Evolutionary conservation across 2,329 filamentous ascomycete species (phyloP).

Genomic region (Neonectria magnoliae): DNA sequence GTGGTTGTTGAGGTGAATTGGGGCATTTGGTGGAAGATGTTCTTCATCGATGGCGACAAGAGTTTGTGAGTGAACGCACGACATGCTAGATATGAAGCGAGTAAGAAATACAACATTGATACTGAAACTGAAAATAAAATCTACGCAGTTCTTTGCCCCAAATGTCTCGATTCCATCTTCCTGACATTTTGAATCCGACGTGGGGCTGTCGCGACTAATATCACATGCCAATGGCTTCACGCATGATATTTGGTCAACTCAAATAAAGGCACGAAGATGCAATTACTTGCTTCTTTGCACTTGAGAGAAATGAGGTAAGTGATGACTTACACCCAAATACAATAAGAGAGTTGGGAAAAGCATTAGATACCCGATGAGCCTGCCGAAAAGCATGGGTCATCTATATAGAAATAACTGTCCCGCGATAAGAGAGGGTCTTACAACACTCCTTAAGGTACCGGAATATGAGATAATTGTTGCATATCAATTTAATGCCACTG

Average conservation of each 20-base stretch:
- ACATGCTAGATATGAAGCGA: neutral
- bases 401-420: neutral
- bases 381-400: neutral
- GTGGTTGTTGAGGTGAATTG: neutral
- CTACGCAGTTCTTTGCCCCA: neutral
- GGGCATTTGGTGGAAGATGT: neutral
- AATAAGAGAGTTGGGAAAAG: neutral
- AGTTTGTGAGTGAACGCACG: no score
- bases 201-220: neutral
- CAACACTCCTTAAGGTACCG: neutral
- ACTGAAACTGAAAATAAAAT: neutral
- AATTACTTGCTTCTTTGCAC: neutral
- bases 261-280: neutral
- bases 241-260: neutral
- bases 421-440: neutral
- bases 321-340: neutral
- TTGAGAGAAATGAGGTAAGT: neutral
- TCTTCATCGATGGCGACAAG: neutral
- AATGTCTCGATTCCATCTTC: neutral
- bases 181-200: neutral
- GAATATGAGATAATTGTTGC: neutral
- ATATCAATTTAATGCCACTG: neutral
- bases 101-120: no score
- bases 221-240: neutral
- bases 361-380: neutral